These are phyloP conservation scores for Lathyrus aphaca DNA, from an alignment of 306 rosid species.

Conservation along the genomic window DNA sequence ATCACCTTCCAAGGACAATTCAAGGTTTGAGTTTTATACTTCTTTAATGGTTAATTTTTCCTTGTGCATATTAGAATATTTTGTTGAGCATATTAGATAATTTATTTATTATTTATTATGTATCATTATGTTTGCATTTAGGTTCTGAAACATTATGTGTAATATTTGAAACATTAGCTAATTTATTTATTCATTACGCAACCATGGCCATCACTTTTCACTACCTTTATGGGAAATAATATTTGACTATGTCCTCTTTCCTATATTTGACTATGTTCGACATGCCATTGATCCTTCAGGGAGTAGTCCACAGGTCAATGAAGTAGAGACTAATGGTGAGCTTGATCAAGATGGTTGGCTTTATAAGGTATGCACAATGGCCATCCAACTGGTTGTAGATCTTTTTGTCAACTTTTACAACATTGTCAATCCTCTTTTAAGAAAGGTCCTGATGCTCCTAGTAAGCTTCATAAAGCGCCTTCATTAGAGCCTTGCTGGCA, in stretches of 20 bases:
- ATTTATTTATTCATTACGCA: too few relatives aligned
- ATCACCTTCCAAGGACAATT: slow-evolving; percentile 70
- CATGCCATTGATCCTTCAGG: slow-evolving; percentile 98
- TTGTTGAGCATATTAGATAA: background rate
- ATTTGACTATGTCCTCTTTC: slow-evolving; percentile 93
- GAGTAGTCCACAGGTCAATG: slow-evolving; percentile 58
- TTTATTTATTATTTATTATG: background rate
- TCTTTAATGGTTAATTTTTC: slow-evolving; percentile 30
- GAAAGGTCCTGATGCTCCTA: slow-evolving; percentile 86
- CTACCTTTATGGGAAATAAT: slow-evolving; percentile 90
- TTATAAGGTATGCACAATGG: slow-evolving; percentile 98
- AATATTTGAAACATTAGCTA: too few relatives aligned
- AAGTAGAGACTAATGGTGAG: slow-evolving; percentile 58
- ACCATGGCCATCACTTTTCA: slow-evolving; percentile 96
- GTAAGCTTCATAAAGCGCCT: slow-evolving; percentile 94
- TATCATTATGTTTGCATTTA: background rate
- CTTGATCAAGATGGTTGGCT: slow-evolving; percentile 97
- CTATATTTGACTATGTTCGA: slow-evolving; percentile 93
- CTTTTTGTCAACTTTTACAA: slow-evolving; percentile 91
- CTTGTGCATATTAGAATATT: background rate
- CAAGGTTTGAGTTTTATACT: slow-evolving; percentile 65
- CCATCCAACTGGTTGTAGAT: slow-evolving; percentile 96
- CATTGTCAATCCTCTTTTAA: slow-evolving; percentile 87
- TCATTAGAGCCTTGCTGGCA: slow-evolving; percentile 98
- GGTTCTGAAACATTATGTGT: background rate